Evolutionary conservation across 2,329 filamentous ascomycete species (phyloP).

Genomic region (Verticillium dahliae): DNA sequence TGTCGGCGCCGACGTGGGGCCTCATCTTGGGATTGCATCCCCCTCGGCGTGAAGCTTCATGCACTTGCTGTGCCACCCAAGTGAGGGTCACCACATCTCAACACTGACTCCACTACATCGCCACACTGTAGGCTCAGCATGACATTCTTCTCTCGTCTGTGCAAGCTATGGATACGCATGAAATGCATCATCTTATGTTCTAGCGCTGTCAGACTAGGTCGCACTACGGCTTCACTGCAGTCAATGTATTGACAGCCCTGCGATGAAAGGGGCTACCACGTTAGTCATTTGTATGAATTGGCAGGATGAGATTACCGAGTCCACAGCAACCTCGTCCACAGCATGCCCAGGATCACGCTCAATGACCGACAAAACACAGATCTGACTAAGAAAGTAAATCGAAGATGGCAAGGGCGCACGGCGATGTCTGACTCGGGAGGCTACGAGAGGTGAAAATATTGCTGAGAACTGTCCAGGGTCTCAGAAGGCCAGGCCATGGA

Average conservation of each 20-base stretch:
- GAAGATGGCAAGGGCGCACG: background rate
- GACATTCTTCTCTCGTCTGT: no score
- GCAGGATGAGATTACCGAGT: background rate
- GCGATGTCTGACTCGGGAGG: background rate
- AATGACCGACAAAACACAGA: background rate
- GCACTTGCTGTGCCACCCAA: no score
- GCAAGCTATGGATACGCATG: no score
- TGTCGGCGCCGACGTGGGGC: no score
- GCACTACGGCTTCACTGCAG: background rate
- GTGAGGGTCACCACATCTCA: no score
- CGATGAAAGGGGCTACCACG: background rate
- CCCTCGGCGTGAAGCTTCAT: no score
- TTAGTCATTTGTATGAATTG: background rate
- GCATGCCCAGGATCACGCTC: background rate
- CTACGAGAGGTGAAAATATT: no score
- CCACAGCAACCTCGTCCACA: background rate
- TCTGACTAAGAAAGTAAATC: background rate
- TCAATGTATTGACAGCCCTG: background rate
- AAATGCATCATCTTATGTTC: no score
- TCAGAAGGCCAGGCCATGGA: background rate
- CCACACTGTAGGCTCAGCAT: no score
- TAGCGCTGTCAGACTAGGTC: no score
- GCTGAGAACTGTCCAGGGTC: background rate
- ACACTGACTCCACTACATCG: background rate
- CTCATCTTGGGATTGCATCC: background rate